Conservation (phyloP, 257 asterid genomes). For the Salvia miltiorrhiza region DNA sequence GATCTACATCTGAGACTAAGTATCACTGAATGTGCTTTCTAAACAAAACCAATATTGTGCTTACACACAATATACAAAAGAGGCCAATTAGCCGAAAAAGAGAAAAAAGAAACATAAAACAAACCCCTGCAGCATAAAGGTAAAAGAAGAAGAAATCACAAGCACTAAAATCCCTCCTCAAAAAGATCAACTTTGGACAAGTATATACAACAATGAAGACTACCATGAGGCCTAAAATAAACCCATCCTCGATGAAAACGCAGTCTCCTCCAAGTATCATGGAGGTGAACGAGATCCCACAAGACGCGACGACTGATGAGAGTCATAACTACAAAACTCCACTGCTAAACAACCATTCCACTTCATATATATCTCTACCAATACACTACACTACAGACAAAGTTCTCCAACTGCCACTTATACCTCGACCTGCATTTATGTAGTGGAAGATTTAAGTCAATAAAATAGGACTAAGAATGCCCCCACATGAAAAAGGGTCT, state of each 20-base stretch:
- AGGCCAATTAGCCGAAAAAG: slow-evolving; percentile 25
- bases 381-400: slow-evolving; percentile 30
- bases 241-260: slow-evolving; percentile 15
- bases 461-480: background rate
- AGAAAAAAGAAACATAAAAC: background rate
- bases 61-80: slow-evolving; percentile 37
- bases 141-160: slow-evolving; percentile 9
- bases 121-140: background rate
- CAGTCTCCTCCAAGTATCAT: slow-evolving; percentile 11
- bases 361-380: slow-evolving; percentile 30
- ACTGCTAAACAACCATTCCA: slow-evolving; percentile 22
- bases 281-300: slow-evolving; percentile 16
- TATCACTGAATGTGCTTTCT: slow-evolving; percentile 30
- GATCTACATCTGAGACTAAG: slow-evolving; percentile 21
- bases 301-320: slow-evolving; percentile 25
- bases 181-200: slow-evolving; percentile 14
- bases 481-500: background rate
- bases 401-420: slow-evolving; percentile 32
- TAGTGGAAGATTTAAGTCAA: background rate
- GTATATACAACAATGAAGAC: slow-evolving; percentile 30
- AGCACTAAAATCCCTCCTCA: slow-evolving; percentile 9
- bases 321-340: slow-evolving; percentile 27
- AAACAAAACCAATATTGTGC: slow-evolving; percentile 39
- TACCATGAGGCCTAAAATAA: slow-evolving; percentile 28
- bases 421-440: slow-evolving; percentile 33